phyloP scores from a whole-genome alignment of 2,329 filamentous ascomycete genomes.

The Exophiala sp. region DNA sequence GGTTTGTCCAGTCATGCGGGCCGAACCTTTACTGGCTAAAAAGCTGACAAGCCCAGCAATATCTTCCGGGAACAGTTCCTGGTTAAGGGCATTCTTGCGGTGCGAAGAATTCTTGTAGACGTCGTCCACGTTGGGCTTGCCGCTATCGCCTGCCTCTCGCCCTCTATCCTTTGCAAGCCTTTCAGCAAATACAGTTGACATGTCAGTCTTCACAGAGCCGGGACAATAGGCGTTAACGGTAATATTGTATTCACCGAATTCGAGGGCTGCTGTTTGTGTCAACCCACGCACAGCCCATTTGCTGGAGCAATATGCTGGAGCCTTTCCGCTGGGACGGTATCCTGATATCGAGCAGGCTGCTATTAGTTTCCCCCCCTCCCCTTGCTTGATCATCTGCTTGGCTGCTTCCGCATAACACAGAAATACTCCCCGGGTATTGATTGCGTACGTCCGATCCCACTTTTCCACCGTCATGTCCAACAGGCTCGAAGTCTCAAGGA shows the following conservation, averaged over 20 bases:
- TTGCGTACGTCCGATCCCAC: slow-evolving; percentile 54
- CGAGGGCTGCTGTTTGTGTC: slow-evolving; percentile 63
- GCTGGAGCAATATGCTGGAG: slow-evolving; percentile 60
- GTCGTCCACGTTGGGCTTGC: too few relatives aligned
- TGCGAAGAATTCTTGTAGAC: slow-evolving; percentile 40
- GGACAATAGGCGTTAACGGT: slow-evolving; percentile 67
- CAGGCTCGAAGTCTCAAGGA: slow-evolving; percentile 54
- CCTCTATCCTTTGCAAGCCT: slow-evolving; percentile 53
- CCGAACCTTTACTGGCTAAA: slow-evolving; percentile 6
- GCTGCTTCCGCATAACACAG: slow-evolving; percentile 63
- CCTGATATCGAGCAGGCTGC: slow-evolving; percentile 52
- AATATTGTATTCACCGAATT: slow-evolving; percentile 61
- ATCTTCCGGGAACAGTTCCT: slow-evolving; percentile 7
- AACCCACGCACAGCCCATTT: slow-evolving; percentile 66
- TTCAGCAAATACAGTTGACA: slow-evolving; percentile 67
- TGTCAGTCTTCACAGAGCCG: slow-evolving; percentile 62
- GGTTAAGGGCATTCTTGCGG: slow-evolving; percentile 4
- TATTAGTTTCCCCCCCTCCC: slow-evolving; percentile 48
- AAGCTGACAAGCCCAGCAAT: slow-evolving; percentile 13
- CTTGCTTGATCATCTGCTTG: slow-evolving; percentile 62
- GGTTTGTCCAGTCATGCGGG: slow-evolving; percentile 60
- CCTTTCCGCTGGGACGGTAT: slow-evolving; percentile 54
- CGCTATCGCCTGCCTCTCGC: too few relatives aligned
- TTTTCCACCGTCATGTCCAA: slow-evolving; percentile 58
- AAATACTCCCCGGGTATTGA: slow-evolving; percentile 65